These are phyloP conservation scores for Salix arbutifolia DNA, from an alignment of 345 rosid species.

Conservation along the genomic window DNA sequence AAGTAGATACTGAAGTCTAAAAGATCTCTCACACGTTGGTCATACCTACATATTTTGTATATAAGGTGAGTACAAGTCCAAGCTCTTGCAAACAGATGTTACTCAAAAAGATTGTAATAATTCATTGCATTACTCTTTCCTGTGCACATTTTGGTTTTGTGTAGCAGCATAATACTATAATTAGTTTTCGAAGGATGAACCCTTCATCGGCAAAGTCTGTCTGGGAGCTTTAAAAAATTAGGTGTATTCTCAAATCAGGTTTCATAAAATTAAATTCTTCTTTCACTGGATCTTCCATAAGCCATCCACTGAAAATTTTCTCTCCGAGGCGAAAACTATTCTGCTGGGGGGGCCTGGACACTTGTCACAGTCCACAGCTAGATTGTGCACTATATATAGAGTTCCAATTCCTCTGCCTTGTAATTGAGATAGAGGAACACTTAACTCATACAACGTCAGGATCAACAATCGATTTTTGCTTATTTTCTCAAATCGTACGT, in stretches of 20 bases:
- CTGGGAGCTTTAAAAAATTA: neutral
- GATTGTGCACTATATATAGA: neutral
- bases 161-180: neutral
- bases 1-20: constrained; percentile 93
- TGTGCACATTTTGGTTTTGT: neutral
- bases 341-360: neutral
- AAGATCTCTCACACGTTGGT: constrained; percentile 75
- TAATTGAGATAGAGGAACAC: neutral
- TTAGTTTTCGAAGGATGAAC: neutral
- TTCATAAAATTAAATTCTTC: neutral
- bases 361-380: neutral
- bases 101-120: neutral
- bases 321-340: no score
- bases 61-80: neutral
- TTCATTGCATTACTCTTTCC: neutral
- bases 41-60: constrained; percentile 50
- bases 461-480: neutral
- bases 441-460: neutral
- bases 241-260: neutral
- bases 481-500: neutral
- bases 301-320: neutral
- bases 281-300: neutral
- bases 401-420: neutral
- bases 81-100: neutral
- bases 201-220: neutral